Base-by-base conservation (phyloP, 768 basidiomycete species). In the Trametes cingulata region DNA sequence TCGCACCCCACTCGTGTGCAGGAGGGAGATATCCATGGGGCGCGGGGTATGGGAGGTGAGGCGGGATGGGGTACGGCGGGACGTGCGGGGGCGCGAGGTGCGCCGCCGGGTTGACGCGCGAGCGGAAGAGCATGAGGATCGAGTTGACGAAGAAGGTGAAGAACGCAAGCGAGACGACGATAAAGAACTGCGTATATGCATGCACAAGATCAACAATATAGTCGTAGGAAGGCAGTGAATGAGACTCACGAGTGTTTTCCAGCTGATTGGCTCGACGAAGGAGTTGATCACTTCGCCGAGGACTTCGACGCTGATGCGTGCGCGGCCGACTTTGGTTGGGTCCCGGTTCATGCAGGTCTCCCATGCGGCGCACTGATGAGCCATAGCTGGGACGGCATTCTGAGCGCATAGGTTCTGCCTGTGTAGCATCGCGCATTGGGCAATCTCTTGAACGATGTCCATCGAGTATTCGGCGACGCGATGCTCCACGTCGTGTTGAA, bases 201-300 rank as follows among this genome's bases (percentile, higher is more conserved):
- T n/a, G n/a, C n/a, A 36, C 3, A 7, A 7, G n/a, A 10, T 33
- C 29, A 41, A 10, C n/a, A 4, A 24, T n/a, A 36, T 1, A 50
- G n/a, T 20, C 33, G 12, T 0, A 20, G 20, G 2, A 52, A 10
- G 7, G 9, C 9, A 8, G 6, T 22, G 13, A n/a, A 2, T 17
- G 2, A 41, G 52, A 68, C 90, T 74, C 63, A 93, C 96, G 73
- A 98, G 76, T 13, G 95, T 95, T 77, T 95, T 97, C 93, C 95
- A 98, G 72, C 90, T 94, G 75, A 99, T 95, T 49, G 91, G 90
- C 70, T 99, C 96, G 14, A 98, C 91, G 70, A 99, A 99, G 1
- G 93, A 87, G 71, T 98, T 97, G 62, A 98, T 87, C 43, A 98
- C 90, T 70, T 97, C 95, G 52, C 93, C 96, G 73, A 98, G 88